phyloP scores from a whole-genome alignment of 257 asterid species.

The Fraxinus cuspidata region DNA sequence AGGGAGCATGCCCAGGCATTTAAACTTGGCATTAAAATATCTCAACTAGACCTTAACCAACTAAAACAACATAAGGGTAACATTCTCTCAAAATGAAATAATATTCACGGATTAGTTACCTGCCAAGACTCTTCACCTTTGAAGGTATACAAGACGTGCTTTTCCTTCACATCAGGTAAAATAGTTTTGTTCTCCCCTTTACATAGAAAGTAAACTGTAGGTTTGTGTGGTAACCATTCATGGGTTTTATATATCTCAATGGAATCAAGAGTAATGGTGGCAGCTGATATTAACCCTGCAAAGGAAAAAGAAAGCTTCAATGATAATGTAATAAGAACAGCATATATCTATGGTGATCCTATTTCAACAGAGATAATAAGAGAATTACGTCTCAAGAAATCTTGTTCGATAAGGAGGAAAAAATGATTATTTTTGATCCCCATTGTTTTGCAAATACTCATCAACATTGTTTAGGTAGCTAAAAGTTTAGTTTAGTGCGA shows the following conservation, averaged over 20 bases:
- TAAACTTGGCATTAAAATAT: background rate
- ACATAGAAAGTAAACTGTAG: constrained; percentile 59
- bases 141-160: constrained; percentile 53
- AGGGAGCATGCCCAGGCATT: background rate
- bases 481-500: background rate
- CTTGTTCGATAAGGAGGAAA: background rate
- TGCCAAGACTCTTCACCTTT: constrained; percentile 94
- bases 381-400: background rate
- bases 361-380: background rate
- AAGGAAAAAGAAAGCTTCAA: constrained; percentile 6
- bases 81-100: background rate
- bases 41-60: background rate
- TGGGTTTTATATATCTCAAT: constrained; percentile 64
- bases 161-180: constrained; percentile 72
- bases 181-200: constrained; percentile 56
- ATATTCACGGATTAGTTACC: constrained; percentile 38
- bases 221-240: constrained; percentile 61
- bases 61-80: background rate
- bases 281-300: constrained; percentile 51
- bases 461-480: background rate
- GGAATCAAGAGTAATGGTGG: constrained; percentile 65
- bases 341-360: background rate
- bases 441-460: background rate
- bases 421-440: background rate
- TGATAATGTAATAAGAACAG: background rate